Evolutionary conservation across 306 rosid genomes (phyloP), one percentile per base, ranked within the genome.

Genomic region (Ammopiptanthus mongolicus): DNA sequence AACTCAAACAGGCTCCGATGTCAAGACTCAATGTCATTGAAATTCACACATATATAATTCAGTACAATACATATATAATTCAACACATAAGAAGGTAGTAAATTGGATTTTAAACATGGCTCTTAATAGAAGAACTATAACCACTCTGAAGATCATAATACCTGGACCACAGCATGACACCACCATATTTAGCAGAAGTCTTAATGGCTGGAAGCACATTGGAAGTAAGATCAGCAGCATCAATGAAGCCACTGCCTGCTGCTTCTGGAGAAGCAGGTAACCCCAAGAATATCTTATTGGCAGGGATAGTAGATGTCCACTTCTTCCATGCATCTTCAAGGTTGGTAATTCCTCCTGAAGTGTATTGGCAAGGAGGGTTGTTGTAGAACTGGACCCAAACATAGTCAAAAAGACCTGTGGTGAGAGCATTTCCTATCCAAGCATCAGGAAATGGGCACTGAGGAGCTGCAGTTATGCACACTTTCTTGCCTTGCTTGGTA

Each of bases 111-210:
- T 23, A 81, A 5, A 71, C 78, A 76, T 71, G 59, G 52, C 23
- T 70, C 58, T 50, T 76, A 6, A 80, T 75, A 29, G 84, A 61
- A 7, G 82, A 58, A 33, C 82, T 80, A 46, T 77, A 84, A 5
- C 78, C 85, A 31, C 60, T 80, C n/a, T 76, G 82, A 63, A 13
- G 71, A 80, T 84, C 87, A 72, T 80, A 78, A n/a, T 71, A 84
- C 80, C 80, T 80, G 13, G 85, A 84, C 80, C 85, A 84, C 59
- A 84, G 25, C 87, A 66, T 80, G 34, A 84, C 74, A n/a, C 82
- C 84, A 5, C 84, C 82, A 34, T 80, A 76, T 53, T 84, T 80
- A 5, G 82, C 46, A 34, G 80, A 84, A n/a, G 10, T 17, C 73
- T 74, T 83, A 28, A 83, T 70, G 22, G 66, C 44, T n/a, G 87